Evolutionary conservation across 108 stramenopile genomes (phyloP), one percentile per base, ranked within the genome.

Genomic region (Seminavis robusta): DNA sequence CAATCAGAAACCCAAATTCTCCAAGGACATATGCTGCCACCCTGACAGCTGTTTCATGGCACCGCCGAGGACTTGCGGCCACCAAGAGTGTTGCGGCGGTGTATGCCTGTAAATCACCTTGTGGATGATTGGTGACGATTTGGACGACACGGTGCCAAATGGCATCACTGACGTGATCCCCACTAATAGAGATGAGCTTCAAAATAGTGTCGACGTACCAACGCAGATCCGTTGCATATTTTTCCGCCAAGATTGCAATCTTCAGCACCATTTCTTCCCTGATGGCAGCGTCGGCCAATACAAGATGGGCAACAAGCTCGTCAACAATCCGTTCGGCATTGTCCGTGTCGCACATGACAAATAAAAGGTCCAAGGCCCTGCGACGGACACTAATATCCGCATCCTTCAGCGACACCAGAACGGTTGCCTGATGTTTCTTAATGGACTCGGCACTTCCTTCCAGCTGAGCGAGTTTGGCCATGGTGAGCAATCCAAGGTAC

Each of bases 61-160:
- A 90, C 16, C 84, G 81, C 42, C 84, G 76, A 23, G 90, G 76
- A 61, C 88, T 87, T 25, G 90, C 82, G 10, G 85, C 81, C 6
- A 84, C 91, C 52, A 96, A 79, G 45, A 96, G 48, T 0, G 90
- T 89, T 11, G 90, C 85, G 1, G 95, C 95, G 3, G 95, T 96
- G 77, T 96, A 97, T n/a, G 80, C 82, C 72, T 97, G 95, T 40
- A 94, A 53, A 54, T 93, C 88, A 40, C 88, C 93, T 57, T 90
- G 94, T 8, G 87, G 89, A 73, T 96, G 90, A 74, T 97, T 97
- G 36, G 94, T 96, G n/a, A 97, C 95, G 58, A 99, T 96, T 58
- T 97, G 94, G 40, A 99, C 94, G 31, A 96, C 92, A 50, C 98
- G 94, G 67, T 95, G 94, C 98, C 98, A 99, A 45, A 99, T 95